Evolutionary conservation across 441 rosid genomes (phyloP), one percentile per base, ranked within the genome.

Genomic region (Rhodomyrtus psidioides): DNA sequence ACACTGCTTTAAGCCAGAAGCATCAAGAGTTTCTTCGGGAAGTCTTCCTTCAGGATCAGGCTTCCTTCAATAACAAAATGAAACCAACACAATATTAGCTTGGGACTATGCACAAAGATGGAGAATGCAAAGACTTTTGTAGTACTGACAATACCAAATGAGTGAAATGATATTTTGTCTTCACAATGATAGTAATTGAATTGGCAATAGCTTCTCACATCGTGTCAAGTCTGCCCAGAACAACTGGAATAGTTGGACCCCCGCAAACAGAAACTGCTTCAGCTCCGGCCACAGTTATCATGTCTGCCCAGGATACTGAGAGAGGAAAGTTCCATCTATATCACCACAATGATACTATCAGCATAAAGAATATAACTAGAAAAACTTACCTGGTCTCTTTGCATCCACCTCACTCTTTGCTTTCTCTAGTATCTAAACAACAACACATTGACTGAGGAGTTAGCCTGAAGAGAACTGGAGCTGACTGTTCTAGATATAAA

Each of bases 271-370:
- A 94, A 91, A 95, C 96, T 86, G 98, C 98, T 92, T 94, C 97
- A 85, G 99, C 96, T 83, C 97, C 98, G 84, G 94, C 96, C 28
- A 94, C 92, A 90, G 96, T 91, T 83, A 95, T 96, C 95, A 94
- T 92, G 92, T 97, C 99, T 6, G 98, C 96, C 99, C 99, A 95
- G 46, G 99, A 95, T 75, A 95, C 98, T 97, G 89, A 92, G 30
- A 85, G 59, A 17, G 83, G 82, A 90, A 70, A 90, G 82, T 81
- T 87, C 82, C 85, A 84, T 42, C 85, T 27, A 87, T 84, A 70
- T 90, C 87, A 90, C 79, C 79, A 70, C 79, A 57, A 15, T 74
- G 70, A 76, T 51, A 85, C 21, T 12, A 34, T 53, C 59, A 34
- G 59, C 81, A 81, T 85, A 86, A 83, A 87, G 55, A 82, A 28